Evolutionary conservation across 495 filamentous ascomycete genomes (phyloP).

Genomic region (Talaromyces liani): DNA sequence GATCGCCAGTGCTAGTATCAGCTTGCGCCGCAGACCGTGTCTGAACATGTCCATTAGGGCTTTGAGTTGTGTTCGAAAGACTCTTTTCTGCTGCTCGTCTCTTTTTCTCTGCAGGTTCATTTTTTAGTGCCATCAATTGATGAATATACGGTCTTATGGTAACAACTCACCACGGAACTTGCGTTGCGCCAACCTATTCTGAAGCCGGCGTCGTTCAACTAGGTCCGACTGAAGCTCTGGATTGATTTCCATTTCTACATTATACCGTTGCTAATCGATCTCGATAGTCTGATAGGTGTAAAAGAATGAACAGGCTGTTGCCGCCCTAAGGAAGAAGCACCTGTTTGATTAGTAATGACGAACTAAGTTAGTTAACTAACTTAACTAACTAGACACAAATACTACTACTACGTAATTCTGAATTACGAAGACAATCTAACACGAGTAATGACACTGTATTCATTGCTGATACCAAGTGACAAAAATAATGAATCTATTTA

Average conservation of each 20-base stretch:
- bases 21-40: neutral
- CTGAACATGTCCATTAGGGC: neutral
- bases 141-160: neutral
- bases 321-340: neutral
- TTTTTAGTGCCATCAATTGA: neutral
- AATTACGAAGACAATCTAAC: neutral
- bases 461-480: conserved; percentile 8
- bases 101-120: conserved; percentile 3
- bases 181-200: conserved; percentile 1
- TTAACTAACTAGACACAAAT: too few relatives aligned
- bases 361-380: too few relatives aligned
- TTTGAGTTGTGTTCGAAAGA: neutral
- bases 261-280: neutral
- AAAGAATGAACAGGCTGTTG: too few relatives aligned
- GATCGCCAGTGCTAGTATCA: neutral
- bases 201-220: conserved; percentile 3
- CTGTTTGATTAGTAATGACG: too few relatives aligned
- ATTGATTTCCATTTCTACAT: neutral
- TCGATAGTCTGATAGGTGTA: too few relatives aligned
- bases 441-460: conserved; percentile 8
- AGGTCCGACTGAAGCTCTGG: neutral
- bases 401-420: too few relatives aligned
- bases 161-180: neutral
- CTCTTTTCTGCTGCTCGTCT: conserved; percentile 10
- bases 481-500: conserved; percentile 7